Conservation (phyloP, 495 filamentous ascomycete species). For the Aspergillus cavernicola region DNA sequence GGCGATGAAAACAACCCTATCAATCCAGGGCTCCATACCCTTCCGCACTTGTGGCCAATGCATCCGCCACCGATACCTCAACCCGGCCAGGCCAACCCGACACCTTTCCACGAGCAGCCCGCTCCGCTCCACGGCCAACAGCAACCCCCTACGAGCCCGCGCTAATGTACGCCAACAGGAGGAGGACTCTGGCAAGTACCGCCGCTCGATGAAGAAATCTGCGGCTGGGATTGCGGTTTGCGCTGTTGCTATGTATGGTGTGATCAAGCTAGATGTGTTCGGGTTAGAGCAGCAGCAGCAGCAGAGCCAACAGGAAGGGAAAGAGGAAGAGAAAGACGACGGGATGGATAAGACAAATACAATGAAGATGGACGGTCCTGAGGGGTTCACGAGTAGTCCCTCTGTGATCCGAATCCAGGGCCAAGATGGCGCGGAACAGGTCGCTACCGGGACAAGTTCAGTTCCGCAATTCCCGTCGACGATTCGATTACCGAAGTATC, state of each 20-base stretch:
- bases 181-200: conserved; percentile 25
- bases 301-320: neutral
- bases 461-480: conserved; percentile 78
- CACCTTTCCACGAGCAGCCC: conserved; percentile 26
- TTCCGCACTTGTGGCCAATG: conserved; percentile 33
- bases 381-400: conserved; percentile 33
- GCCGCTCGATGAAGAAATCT: conserved; percentile 34
- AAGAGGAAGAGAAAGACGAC: neutral
- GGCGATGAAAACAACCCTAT: conserved; percentile 17
- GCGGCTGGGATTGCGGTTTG: conserved; percentile 33
- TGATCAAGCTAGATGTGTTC: conserved; percentile 39
- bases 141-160: conserved; percentile 28
- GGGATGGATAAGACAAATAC: conserved; percentile 3
- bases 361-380: conserved; percentile 40
- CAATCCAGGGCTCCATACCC: conserved; percentile 22
- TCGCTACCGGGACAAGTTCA: conserved; percentile 76
- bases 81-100: conserved; percentile 13
- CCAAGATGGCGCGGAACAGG: conserved; percentile 60
- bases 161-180: conserved; percentile 11
- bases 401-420: conserved; percentile 43
- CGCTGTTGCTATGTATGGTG: conserved; percentile 35
- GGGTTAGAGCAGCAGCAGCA: conserved; percentile 22
- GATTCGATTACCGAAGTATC: conserved; percentile 53
- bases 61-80: conserved; percentile 26
- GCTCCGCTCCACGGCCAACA: conserved; percentile 26